Evolutionary conservation across 345 rosid genomes (phyloP).

Genomic region (Excoecaria cochinchinensis): DNA sequence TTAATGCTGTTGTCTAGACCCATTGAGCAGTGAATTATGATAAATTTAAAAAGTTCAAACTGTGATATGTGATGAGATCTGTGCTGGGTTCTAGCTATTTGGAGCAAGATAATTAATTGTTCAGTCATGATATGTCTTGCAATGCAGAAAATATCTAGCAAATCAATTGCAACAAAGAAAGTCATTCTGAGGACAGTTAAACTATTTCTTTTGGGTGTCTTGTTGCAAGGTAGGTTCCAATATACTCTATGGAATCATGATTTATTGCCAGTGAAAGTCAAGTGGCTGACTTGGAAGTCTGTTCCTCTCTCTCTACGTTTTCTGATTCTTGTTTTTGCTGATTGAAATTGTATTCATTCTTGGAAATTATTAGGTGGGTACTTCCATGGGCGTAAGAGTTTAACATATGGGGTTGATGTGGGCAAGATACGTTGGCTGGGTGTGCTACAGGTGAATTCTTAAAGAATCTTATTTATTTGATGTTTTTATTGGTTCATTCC

Average conservation of each 20-base stretch:
- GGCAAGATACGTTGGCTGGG: conserved; percentile 56
- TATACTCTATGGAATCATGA: no score
- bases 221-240: conserved; percentile 51
- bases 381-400: conserved; percentile 51
- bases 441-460: conserved; percentile 48
- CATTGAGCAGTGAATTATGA: not conserved
- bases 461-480: not conserved
- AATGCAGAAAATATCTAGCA: conserved; percentile 48
- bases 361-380: conserved; percentile 45
- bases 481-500: not conserved
- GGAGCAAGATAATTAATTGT: conserved; percentile 12
- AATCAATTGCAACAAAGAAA: conserved; percentile 44
- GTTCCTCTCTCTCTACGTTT: not conserved
- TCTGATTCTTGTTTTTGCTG: not conserved
- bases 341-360: conserved; percentile 1
- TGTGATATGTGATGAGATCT: not conserved
- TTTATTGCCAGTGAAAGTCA: no score
- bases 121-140: not conserved
- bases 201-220: conserved; percentile 49
- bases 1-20: not conserved
- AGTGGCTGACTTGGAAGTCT: not conserved
- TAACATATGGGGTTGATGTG: conserved; percentile 58
- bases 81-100: not conserved
- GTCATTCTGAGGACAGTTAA: conserved; percentile 41
- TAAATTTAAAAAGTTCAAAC: no score